Conservation (phyloP, 768 basidiomycete species). For the Cystofilobasidium macerans region DNA sequence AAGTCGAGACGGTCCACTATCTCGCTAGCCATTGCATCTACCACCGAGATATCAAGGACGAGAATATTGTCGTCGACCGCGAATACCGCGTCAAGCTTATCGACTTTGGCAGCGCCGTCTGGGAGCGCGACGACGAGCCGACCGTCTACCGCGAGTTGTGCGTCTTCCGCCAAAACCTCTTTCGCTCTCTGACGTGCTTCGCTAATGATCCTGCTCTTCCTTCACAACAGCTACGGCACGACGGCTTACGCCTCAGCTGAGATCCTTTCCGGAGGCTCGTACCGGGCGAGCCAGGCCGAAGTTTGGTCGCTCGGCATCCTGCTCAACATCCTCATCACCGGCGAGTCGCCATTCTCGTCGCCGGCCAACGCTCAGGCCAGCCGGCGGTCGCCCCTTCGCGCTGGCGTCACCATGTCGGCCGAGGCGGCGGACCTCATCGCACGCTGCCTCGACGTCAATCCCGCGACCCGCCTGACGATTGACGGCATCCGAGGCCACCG, state of each 20-base stretch:
- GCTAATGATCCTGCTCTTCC: slow-evolving; percentile 33
- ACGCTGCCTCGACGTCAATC: slow-evolving; percentile 33
- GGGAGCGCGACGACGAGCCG: slow-evolving; percentile 12
- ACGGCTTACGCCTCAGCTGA: slow-evolving; percentile 36
- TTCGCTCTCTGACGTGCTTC: background rate
- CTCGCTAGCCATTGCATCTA: slow-evolving; percentile 44
- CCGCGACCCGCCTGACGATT: slow-evolving; percentile 31
- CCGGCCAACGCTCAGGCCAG: slow-evolving; percentile 30
- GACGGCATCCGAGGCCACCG: slow-evolving; percentile 30
- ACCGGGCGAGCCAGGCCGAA: slow-evolving; percentile 40
- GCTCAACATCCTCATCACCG: slow-evolving; percentile 41
- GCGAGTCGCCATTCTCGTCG: slow-evolving; percentile 39
- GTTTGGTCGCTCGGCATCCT: slow-evolving; percentile 43
- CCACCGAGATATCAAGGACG: slow-evolving; percentile 43
- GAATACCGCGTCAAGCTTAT: slow-evolving; percentile 70
- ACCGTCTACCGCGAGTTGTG: slow-evolving; percentile 15
- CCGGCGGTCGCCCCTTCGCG: slow-evolving; percentile 27
- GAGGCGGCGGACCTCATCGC: slow-evolving; percentile 32
- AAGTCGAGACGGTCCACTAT: slow-evolving; percentile 68
- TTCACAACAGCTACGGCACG: slow-evolving; percentile 33
- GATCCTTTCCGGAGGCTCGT: slow-evolving; percentile 38
- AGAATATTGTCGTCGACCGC: slow-evolving; percentile 41
- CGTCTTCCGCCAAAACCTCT: slow-evolving; percentile 35
- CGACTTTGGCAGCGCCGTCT: slow-evolving; percentile 82
- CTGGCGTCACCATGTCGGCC: slow-evolving; percentile 27